phyloP scores from a whole-genome alignment of 2,329 filamentous ascomycete species.

The Alternaria angustiovoidea region DNA sequence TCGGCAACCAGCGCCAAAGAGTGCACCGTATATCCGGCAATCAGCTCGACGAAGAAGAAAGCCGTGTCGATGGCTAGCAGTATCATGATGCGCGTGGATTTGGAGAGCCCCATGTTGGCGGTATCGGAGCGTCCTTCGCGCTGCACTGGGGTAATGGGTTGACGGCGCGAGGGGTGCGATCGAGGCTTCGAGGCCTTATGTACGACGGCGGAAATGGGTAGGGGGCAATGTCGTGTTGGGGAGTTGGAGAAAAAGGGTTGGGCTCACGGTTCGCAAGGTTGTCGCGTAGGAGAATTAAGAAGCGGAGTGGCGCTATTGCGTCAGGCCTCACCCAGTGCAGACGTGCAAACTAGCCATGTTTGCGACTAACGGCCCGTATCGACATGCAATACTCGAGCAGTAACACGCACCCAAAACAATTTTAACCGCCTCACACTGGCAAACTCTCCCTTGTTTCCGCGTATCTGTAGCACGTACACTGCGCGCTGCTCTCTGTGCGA shows the following conservation, averaged over 20 bases:
- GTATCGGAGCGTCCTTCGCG: slow-evolving; percentile 14
- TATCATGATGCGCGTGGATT: slow-evolving; percentile 89
- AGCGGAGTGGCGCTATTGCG: slow-evolving; percentile 7
- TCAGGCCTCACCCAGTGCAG: slow-evolving; percentile 7
- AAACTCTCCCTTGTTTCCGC: neutral
- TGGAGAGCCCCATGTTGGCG: slow-evolving; percentile 80
- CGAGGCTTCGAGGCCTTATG: neutral
- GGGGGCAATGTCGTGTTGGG: neutral
- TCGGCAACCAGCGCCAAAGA: slow-evolving; percentile 95
- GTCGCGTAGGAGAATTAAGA: slow-evolving; percentile 4
- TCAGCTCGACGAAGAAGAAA: slow-evolving; percentile 91
- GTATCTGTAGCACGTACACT: neutral
- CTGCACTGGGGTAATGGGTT: neutral
- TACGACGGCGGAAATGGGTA: neutral
- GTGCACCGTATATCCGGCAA: slow-evolving; percentile 81
- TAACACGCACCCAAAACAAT: neutral
- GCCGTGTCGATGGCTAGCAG: slow-evolving; percentile 88
- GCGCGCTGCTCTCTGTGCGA: neutral
- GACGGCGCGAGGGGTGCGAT: neutral
- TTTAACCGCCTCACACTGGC: neutral
- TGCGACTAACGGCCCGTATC: neutral
- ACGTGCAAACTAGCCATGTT: neutral
- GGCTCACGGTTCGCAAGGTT: slow-evolving; percentile 4
- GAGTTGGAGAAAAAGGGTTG: neutral
- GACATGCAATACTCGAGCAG: neutral